Evolutionary conservation across 495 filamentous ascomycete species (phyloP), one percentile per base, ranked within the genome.

Genomic region (Aspergillus indologenus): DNA sequence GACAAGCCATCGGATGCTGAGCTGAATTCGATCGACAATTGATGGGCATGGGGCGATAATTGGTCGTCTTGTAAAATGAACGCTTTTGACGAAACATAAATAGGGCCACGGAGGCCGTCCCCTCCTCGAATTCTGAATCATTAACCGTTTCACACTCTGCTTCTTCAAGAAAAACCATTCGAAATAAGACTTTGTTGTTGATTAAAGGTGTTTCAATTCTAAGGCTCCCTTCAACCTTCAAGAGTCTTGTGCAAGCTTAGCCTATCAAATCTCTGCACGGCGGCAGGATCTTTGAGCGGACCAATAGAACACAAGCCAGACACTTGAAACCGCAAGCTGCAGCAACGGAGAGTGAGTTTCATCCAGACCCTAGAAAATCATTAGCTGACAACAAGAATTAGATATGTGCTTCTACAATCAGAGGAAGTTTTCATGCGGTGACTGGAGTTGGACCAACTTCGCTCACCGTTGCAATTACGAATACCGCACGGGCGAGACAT

Each of bases 401-500:
- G 80, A 64, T 63, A 83, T 83, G 81, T 83, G 81, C 62, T 83
- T 82, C 68, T 83, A 82, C 76, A 81, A 83, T 65, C 81, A 82
- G 66, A 80, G 78, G 66, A 68, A 67, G 68, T 83, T 77, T 63
- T 64, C 73, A 8, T 98, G 94, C 77, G 87, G 87, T 67, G 93
- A 94, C 81, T 97, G 86, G 86, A 93, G 92, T 75, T 98, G 95
- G 94, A 90, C 90, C 64, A 87, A 86, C 73, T 97, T 98, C 82
- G 86, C 90, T 61, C 84, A 92, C 74, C 94, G 96, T 64, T 98
- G 95, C 85, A 86, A 89, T 71, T 89, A 88, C 75, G 94, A 98
- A 68, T 96, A 98, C 79, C 91, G 95, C 65, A 97, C 88, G 51
- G 94, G 94, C 69, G 94, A 98, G 82, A 98, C 94, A 45, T 98